Evolutionary conservation across 192 early-diverging fungal genomes (phyloP), one percentile per base, ranked within the genome.

Genomic region (Geosiphon pyriformis): DNA sequence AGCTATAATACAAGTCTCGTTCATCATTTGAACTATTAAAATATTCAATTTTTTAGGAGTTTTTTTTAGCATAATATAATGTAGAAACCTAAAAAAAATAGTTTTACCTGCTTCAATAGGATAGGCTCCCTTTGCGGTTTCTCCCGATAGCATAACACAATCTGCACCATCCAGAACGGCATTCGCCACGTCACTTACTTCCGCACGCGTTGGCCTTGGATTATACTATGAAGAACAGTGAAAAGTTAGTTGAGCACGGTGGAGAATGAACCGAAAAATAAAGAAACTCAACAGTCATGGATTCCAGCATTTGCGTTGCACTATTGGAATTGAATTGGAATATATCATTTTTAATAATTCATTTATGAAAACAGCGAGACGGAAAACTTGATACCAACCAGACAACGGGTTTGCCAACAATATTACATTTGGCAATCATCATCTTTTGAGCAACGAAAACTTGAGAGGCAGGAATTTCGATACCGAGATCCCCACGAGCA

Each of bases 221-320:
- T 96, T 96, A 76, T 85, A 80, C 80, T 82, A 73, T 18, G 79
- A 68, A 67, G 74, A 73, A 48, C 33, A 23, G 22, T 26, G 23
- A n/a, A n/a, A n/a, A n/a, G n/a, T n/a, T n/a, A n/a, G n/a, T n/a
- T n/a, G n/a, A n/a, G n/a, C n/a, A n/a, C n/a, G n/a, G n/a, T n/a
- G n/a, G n/a, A n/a, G n/a, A n/a, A n/a, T n/a, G 26, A 30, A 33
- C 31, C 46, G 52, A 29, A 26, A n/a, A 48, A 25, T 60, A 27
- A 29, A 27, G 49, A 22, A 37, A 48, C 22, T 62, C 74, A 74
- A 82, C 85, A 12, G 91, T 92, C 91, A 93, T 93, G 30, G 91
- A 92, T 77, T 94, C 96, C 52, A 98, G 79, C 96, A 98, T 98
- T 83, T 98, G 96, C 33, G 96, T 98, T 53, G 96, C 96, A 68